Evolutionary conservation across 2,329 filamentous ascomycete genomes (phyloP), one percentile per base, ranked within the genome.

Genomic region (Pseudogymnoascus sp.): DNA sequence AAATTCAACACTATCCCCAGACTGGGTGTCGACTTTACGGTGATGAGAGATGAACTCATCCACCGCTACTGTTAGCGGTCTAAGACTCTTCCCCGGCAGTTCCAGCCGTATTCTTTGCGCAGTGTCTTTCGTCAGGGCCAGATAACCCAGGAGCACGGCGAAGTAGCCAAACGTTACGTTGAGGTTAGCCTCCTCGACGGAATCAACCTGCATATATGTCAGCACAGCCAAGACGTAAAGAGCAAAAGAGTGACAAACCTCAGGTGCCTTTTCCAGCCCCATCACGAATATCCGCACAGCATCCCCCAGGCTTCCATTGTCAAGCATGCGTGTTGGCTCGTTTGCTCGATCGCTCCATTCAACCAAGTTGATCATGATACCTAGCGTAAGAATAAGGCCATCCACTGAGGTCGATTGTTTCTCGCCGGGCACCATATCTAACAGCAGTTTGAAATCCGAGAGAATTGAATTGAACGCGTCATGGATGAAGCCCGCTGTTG

Each of bases 131-230:
- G 82, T 77, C 28, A 94, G 77, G 66, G 86, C 91, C 22, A 97
- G 76, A 66, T 91, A 94, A 15, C 91, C 90, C 2, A 97, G 79
- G 5, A 96, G 78, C 12, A 97, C 86, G 0, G 91, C 86, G 22
- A 97, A 79, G 71, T 96, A 97, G 14, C 91, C 92, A 71, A 93
- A 85, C 1, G 89, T 87, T 28, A 97, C 91, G 66, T 92, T 91
- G 58, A 88, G 81, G 63, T 89, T 86, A 25, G 86, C 87, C 70
- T 92, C 90, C 69, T 90, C 83, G 61, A 86, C 81, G 1, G 86
- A 88, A 67, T 88, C 84, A 62, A 85, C 86, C 82, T 90, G 65
- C 41, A 61, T 59, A 61, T 61, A 58, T 63, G 61, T 66, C 61
- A 65, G 62, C 30, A 61, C 47, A 18, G 53, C 18, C 18, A 6